Percentiles rank a stretch among this genome's conserved stretches.
phyloP scores from a whole-genome alignment of 2,329 filamentous ascomycete genomes.

The Cladophialophora bantiana region DNA sequence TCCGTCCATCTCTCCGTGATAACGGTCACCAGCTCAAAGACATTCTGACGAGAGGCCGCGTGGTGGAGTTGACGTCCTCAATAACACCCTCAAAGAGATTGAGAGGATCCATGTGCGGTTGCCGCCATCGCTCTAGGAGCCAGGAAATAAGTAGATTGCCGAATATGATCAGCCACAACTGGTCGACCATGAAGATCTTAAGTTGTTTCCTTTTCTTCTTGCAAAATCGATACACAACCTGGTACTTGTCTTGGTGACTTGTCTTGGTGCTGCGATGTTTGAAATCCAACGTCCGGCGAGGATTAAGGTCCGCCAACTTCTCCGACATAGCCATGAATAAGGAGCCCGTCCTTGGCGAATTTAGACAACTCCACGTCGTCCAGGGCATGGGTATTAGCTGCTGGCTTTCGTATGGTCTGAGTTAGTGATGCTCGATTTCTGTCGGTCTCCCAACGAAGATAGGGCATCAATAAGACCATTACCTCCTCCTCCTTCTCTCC shows the following conservation, averaged over 20 bases:
- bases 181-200: slow-evolving; percentile 70
- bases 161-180: slow-evolving; percentile 71
- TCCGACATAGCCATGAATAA: slow-evolving; percentile 58
- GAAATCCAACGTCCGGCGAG: slow-evolving; percentile 69
- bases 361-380: slow-evolving; percentile 19
- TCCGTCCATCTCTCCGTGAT: slow-evolving; percentile 67
- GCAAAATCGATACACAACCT: slow-evolving; percentile 69
- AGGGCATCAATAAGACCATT: slow-evolving; percentile 63
- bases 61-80: slow-evolving; percentile 71
- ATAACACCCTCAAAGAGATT: slow-evolving; percentile 70
- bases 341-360: slow-evolving; percentile 51
- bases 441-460: slow-evolving; percentile 70
- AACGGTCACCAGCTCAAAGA: slow-evolving; percentile 68
- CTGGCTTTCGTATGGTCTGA: slow-evolving; percentile 53
- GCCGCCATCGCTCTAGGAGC: slow-evolving; percentile 64
- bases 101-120: slow-evolving; percentile 54
- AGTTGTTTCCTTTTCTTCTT: slow-evolving; percentile 40
- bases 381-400: slow-evolving; percentile 27
- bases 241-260: slow-evolving; percentile 64
- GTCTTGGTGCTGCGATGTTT: slow-evolving; percentile 69
- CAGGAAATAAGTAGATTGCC: slow-evolving; percentile 66
- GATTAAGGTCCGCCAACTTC: slow-evolving; percentile 61
- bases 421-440: slow-evolving; percentile 64
- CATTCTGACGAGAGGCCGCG: slow-evolving; percentile 65
- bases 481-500: too few species aligned